These are phyloP conservation scores for Penicillium goetzii DNA, from an alignment of 495 filamentous ascomycete genomes.

Conservation along the genomic window DNA sequence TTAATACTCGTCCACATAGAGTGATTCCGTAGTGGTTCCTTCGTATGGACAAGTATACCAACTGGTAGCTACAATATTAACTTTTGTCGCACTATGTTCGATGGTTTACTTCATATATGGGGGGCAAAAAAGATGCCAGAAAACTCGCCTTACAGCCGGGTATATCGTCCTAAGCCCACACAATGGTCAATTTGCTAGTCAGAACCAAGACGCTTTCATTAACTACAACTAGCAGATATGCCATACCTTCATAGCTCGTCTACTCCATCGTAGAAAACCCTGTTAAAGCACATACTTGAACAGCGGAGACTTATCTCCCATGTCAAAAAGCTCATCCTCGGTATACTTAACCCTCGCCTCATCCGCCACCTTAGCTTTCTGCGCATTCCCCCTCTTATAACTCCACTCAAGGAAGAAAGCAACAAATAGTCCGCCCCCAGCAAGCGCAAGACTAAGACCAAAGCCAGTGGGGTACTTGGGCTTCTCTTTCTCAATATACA, in stretches of 20 bases:
- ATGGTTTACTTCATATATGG: too few relatives aligned
- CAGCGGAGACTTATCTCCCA: constrained; percentile 49
- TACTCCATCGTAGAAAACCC: background rate
- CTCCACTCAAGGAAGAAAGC: constrained; percentile 29
- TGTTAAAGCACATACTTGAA: constrained; percentile 37
- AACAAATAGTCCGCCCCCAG: constrained; percentile 24
- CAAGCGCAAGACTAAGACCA: constrained; percentile 35
- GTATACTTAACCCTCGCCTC: constrained; percentile 27
- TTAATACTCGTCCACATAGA: too few relatives aligned
- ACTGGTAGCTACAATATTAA: too few relatives aligned
- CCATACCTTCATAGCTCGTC: background rate
- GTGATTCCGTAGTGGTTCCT: too few relatives aligned
- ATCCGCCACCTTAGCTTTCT: constrained; percentile 21
- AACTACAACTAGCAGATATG: background rate
- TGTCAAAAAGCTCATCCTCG: constrained; percentile 41
- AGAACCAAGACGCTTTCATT: too few relatives aligned
- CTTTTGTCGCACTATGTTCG: too few relatives aligned
- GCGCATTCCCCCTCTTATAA: constrained; percentile 27
- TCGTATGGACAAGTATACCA: too few relatives aligned
- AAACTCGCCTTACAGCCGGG: too few relatives aligned
- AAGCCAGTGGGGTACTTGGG: constrained; percentile 41
- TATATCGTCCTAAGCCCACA: too few relatives aligned
- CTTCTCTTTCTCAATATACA: constrained; percentile 37
- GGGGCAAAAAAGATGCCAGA: too few relatives aligned
- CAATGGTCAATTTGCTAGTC: too few relatives aligned